Conservation (phyloP, 768 basidiomycete species). For the Russula emetica region DNA sequence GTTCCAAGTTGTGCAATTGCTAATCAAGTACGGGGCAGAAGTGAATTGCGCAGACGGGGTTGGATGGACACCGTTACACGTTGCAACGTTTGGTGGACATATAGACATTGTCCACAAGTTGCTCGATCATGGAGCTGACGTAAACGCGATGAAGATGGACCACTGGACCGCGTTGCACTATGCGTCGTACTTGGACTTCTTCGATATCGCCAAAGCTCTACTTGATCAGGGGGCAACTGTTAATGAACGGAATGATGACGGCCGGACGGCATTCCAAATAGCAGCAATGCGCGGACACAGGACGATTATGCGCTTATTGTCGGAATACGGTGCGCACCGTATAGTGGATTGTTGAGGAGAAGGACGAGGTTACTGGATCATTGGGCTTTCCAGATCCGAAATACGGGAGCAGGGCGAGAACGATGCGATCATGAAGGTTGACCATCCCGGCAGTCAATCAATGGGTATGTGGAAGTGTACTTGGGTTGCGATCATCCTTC, state of each 20-base stretch:
- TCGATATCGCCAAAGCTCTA: background rate
- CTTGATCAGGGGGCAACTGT: background rate
- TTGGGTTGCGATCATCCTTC: too few species aligned
- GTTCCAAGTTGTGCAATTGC: background rate
- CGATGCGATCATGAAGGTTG: too few species aligned
- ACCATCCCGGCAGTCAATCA: too few species aligned
- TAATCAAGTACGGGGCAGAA: background rate
- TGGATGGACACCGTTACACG: background rate
- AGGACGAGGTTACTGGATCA: too few species aligned
- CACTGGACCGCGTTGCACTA: background rate
- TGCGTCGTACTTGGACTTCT: background rate
- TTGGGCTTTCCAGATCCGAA: too few species aligned
- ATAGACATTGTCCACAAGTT: background rate
- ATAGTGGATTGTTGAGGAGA: background rate
- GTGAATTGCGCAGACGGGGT: background rate
- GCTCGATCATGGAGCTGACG: background rate
- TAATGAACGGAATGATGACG: background rate
- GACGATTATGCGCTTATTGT: background rate
- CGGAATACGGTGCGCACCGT: background rate
- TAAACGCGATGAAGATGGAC: background rate
- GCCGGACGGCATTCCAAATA: background rate
- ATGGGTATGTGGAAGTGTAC: too few species aligned
- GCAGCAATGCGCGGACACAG: background rate
- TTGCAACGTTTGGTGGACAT: background rate
- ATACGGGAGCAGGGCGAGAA: too few species aligned